A percentile compares a stretch with the other conserved stretches of the same genome.
phyloP scores from a whole-genome alignment of 1,284 basidiomycete genomes.

The Papiliotrema laurentii region DNA sequence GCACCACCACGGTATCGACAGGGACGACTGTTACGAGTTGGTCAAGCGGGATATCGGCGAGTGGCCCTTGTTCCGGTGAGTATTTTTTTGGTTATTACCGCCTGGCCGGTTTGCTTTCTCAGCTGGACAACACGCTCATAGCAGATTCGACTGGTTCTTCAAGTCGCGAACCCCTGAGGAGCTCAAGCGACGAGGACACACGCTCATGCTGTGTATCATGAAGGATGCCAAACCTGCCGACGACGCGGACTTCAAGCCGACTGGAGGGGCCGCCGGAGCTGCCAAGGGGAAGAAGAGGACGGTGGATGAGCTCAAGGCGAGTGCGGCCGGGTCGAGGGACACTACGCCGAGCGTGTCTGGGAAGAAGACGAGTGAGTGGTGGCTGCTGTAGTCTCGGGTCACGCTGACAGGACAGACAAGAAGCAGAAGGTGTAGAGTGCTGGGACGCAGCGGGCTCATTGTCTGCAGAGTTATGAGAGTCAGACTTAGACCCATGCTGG shows the following conservation, averaged over 20 bases:
- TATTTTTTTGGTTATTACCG: not conserved
- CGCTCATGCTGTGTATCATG: constrained; percentile 82
- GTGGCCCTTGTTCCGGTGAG: constrained; percentile 81
- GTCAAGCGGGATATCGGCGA: constrained; percentile 96
- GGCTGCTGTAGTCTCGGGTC: not conserved
- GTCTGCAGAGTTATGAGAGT: not conserved
- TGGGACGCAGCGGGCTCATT: not conserved
- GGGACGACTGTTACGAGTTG: constrained; percentile 88
- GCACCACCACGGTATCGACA: constrained; percentile 84
- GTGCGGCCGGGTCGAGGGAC: constrained; percentile 34
- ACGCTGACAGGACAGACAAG: constrained; percentile 19
- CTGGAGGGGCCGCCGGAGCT: constrained; percentile 41
- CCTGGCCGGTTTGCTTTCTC: not conserved
- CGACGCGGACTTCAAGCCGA: constrained; percentile 39
- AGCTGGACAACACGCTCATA: not conserved
- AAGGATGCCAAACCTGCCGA: constrained; percentile 70
- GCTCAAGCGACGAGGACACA: constrained; percentile 82
- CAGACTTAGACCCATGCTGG: too few species aligned
- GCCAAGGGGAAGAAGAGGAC: constrained; percentile 44
- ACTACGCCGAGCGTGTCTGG: constrained; percentile 33
- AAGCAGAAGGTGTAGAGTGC: constrained; percentile 29
- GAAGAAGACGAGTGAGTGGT: constrained; percentile 13
- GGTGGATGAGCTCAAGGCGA: constrained; percentile 49
- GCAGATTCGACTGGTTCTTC: constrained; percentile 92
- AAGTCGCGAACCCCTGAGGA: constrained; percentile 91